A percentile compares a stretch with the other conserved stretches of the same genome.
Conservation (phyloP, 257 asterid species). For the Ophiorrhiza pumila region DNA sequence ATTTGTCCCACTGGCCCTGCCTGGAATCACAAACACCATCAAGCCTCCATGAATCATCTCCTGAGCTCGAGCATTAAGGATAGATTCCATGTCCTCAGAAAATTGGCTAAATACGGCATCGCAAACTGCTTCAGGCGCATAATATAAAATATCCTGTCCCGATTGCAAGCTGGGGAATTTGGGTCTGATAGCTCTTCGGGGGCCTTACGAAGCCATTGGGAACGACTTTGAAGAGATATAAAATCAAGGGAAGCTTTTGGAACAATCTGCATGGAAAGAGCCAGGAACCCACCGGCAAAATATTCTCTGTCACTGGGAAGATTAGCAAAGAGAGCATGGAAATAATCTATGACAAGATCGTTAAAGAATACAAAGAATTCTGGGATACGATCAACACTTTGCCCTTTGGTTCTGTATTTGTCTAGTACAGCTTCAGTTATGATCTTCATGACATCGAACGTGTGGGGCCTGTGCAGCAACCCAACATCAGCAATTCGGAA, state of each 20-base stretch:
- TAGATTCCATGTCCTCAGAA: slow-evolving; percentile 22
- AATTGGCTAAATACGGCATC: slow-evolving; percentile 32
- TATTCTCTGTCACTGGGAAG: slow-evolving; percentile 37
- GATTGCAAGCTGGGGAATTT: slow-evolving; percentile 24
- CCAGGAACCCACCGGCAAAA: slow-evolving; percentile 44
- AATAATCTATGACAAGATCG: slow-evolving; percentile 43
- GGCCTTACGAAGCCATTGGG: slow-evolving; percentile 31
- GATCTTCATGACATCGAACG: slow-evolving; percentile 20
- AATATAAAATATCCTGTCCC: slow-evolving; percentile 25
- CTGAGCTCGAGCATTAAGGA: slow-evolving; percentile 18
- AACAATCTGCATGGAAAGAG: slow-evolving; percentile 31
- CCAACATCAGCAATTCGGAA: slow-evolving; percentile 10
- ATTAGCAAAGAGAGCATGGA: slow-evolving; percentile 45
- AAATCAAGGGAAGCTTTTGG: slow-evolving; percentile 25
- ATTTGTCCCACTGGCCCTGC: background rate
- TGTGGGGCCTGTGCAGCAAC: background rate
- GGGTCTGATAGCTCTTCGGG: slow-evolving; percentile 21
- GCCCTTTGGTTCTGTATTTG: background rate
- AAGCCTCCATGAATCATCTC: slow-evolving; percentile 19
- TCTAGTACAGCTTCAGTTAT: slow-evolving; percentile 27
- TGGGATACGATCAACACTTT: slow-evolving; percentile 18
- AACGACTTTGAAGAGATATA: slow-evolving; percentile 23
- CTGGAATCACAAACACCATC: slow-evolving; percentile 13
- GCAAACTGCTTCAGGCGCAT: slow-evolving; percentile 12
- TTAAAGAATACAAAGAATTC: slow-evolving; percentile 45